Evolutionary conservation across 805 yeast genomes (phyloP), one percentile per base, ranked within the genome.

Genomic region (Candida hispaniensis): DNA sequence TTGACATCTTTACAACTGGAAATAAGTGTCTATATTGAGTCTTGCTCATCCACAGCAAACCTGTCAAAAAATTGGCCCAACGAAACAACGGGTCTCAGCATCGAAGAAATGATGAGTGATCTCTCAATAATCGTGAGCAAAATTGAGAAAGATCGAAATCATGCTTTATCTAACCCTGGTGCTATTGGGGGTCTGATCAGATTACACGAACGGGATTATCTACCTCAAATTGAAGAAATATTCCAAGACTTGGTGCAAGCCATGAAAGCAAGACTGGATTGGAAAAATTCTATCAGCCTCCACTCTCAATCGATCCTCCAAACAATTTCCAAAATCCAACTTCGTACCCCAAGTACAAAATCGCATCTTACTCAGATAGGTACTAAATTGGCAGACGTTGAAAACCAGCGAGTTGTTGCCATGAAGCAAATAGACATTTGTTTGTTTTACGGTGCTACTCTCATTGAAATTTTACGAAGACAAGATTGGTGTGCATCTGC

Each of bases 391-490:
- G 45, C 44, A 17, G 34, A 38, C 7, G 43, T 46, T 6, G 60
- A 58, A 28, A 45, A 46, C 4, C 38, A 42, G 17, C 49, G 59
- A 13, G 51, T 48, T 4, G 32, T 39, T 14, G 51, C 58, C 6
- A 59, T 57, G 28, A 47, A 47, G 16, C 57, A 52, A 30, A 46
- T 55, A 16, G 60, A 55, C 30, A 26, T 59, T 28, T 62, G 63
- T 21, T 52, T 56, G 38, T 42, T 60, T 11, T 56, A 49, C 26
- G 65, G 65, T 8, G 53, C 52, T 11, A 27, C 54, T 20, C 45
- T 60, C 20, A 46, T 60, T 6, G 65, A 60, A 43, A 39, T 39
- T 11, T 34, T 44, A 14, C 50, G 62, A 9, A 49, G 64, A 6
- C 34, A 35, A 2, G 47, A 44, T 11, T 57, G 61, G 61, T 27